Evolutionary conservation across 306 rosid species (phyloP), one percentile per base, ranked within the genome.

Genomic region (Malus orientalis): DNA sequence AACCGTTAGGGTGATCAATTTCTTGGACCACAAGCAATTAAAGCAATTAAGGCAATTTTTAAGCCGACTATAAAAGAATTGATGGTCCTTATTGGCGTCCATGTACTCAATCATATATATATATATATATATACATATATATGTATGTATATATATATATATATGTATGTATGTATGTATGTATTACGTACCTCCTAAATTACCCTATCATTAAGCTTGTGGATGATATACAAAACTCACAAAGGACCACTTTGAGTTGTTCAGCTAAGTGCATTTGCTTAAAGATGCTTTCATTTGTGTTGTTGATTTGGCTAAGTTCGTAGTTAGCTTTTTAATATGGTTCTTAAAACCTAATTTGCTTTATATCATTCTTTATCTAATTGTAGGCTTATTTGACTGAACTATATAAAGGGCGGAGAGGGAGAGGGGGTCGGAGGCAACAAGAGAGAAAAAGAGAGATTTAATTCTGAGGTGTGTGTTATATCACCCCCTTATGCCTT

Each of bases 11-110:
- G 70, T 71, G 78, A 79, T 91, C 22, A 87, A 83, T 87, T 75
- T 70, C 38, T 65, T 77, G 94, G 92, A 88, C 95, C 91, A 89
- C 89, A 75, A 1, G 60, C 73, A 78, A 83, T 83, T 40, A 80
- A 75, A 1, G 60, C 73, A 78, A 83, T 83, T 40, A 80, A 85
- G 80, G 59, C 72, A 47, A 36, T 4, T 67, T 75, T 81, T 53
- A 62, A 76, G 23, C 78, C 76, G 78, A 76, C 72, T 30, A 81
- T 57, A 65, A 49, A 20, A 30, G 6, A 63, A 29, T 64, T 11
- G 60, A 86, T 77, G 85, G 85, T 87, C 88, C 90, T 65, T 29
- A 75, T 75, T 85, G 83, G 76, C 33, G 69, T 19, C 86, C 91
- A 82, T 82, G 88, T 86, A 16, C 20, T 61, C 87, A 67, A 47